phyloP scores from a whole-genome alignment of 495 filamentous ascomycete species.

The Penicillium samsonianum region DNA sequence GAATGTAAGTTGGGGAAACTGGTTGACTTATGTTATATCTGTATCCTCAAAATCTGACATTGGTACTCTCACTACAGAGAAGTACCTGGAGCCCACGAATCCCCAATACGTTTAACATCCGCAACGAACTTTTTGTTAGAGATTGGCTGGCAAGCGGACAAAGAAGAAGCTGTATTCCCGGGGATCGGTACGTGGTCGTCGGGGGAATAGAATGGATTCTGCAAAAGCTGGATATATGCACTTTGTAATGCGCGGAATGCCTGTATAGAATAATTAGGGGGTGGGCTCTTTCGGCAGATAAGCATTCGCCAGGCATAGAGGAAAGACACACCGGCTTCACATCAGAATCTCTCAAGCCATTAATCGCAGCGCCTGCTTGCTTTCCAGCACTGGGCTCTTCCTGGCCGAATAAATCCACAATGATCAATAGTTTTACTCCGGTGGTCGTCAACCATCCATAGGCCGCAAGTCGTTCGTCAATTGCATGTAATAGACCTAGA shows the following conservation, averaged over 20 bases:
- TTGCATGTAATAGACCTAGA: slow-evolving; percentile 84
- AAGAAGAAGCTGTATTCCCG: slow-evolving; percentile 31
- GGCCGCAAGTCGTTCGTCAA: slow-evolving; percentile 87
- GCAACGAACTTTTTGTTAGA: slow-evolving; percentile 76
- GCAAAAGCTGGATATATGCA: slow-evolving; percentile 83
- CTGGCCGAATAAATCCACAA: slow-evolving; percentile 81
- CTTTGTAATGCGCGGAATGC: slow-evolving; percentile 88
- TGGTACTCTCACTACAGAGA: slow-evolving; percentile 30
- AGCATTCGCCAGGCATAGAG: not conserved
- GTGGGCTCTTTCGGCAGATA: slow-evolving; percentile 5
- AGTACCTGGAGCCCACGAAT: slow-evolving; percentile 58
- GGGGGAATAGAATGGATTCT: slow-evolving; percentile 94
- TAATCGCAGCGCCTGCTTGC: slow-evolving; percentile 37
- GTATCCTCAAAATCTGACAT: not conserved
- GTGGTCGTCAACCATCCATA: slow-evolving; percentile 99
- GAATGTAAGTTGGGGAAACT: not conserved
- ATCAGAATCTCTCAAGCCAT: slow-evolving; percentile 76
- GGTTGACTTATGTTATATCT: not conserved
- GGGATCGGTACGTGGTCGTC: slow-evolving; percentile 70
- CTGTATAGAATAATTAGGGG: slow-evolving; percentile 40
- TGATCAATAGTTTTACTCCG: slow-evolving; percentile 81
- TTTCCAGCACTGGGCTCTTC: slow-evolving; percentile 28
- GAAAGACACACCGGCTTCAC: slow-evolving; percentile 65
- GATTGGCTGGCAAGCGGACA: slow-evolving; percentile 59
- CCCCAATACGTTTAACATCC: slow-evolving; percentile 83